Evolutionary conservation across 2,329 filamentous ascomycete genomes (phyloP).

Genomic region (Penicillium sp.): DNA sequence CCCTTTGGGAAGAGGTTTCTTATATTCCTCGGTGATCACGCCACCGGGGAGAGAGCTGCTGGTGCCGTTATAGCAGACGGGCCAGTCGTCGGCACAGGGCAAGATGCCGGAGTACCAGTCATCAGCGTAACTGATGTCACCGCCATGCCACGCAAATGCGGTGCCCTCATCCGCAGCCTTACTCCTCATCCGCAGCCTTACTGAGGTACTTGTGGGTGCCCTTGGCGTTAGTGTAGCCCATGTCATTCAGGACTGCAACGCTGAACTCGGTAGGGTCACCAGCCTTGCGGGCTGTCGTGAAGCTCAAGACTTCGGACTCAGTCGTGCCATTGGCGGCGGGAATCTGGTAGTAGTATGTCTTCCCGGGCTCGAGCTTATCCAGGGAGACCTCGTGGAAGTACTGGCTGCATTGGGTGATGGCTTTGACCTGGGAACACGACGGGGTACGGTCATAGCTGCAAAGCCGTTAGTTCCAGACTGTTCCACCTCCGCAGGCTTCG

Average conservation of each 20-base stretch:
- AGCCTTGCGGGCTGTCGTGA: conserved; percentile 47
- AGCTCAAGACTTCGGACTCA: conserved; percentile 46
- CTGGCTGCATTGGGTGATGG: conserved; percentile 51
- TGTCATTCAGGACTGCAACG: conserved; percentile 52
- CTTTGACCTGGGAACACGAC: conserved; percentile 46
- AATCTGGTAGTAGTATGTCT: conserved; percentile 54
- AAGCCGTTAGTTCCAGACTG: neutral
- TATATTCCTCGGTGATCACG: conserved; percentile 42
- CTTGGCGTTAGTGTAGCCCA: conserved; percentile 54
- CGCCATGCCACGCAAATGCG: conserved; percentile 54
- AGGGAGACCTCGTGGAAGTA: conserved; percentile 54
- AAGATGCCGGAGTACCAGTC: conserved; percentile 54
- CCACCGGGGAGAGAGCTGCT: conserved; percentile 40
- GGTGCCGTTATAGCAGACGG: conserved; percentile 54
- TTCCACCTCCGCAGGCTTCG: neutral
- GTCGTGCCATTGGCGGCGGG: conserved; percentile 51
- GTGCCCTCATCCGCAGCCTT: conserved; percentile 45
- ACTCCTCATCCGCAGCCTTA: conserved; percentile 42
- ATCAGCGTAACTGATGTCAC: conserved; percentile 53
- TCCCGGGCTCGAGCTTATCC: conserved; percentile 40
- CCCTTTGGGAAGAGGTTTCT: conserved; percentile 46
- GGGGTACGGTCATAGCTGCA: conserved; percentile 51
- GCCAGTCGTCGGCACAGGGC: conserved; percentile 49
- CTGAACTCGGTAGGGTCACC: conserved; percentile 46
- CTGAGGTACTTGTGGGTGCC: conserved; percentile 49